Percentiles rank a stretch among this genome's conserved stretches.
Conservation (phyloP, 345 rosid species). For the Eucalyptus sideroxylon region DNA sequence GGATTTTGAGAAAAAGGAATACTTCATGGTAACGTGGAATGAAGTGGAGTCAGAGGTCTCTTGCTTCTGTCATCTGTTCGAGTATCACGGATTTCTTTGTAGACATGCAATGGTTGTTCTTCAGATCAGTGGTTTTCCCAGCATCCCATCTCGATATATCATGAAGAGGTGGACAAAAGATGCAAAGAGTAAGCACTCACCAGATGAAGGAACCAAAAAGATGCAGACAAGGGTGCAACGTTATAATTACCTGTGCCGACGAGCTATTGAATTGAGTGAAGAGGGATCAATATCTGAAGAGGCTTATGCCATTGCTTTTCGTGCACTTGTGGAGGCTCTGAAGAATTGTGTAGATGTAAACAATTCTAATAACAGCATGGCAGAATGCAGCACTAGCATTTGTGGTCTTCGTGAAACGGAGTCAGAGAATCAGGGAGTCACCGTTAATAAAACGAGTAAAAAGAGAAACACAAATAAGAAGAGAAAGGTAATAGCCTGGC, state of each 20-base stretch:
- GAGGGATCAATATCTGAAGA: slow-evolving; percentile 35
- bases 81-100: slow-evolving; percentile 43
- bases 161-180: slow-evolving; percentile 51
- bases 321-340: slow-evolving; percentile 30
- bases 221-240: slow-evolving; percentile 25
- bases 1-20: slow-evolving; percentile 35
- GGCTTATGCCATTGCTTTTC: slow-evolving; percentile 21
- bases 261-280: slow-evolving; percentile 37
- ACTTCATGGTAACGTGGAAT: slow-evolving; percentile 41
- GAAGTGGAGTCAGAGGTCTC: slow-evolving; percentile 24
- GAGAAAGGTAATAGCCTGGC: slow-evolving; percentile 22
- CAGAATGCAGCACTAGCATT: slow-evolving; percentile 11
- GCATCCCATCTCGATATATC: slow-evolving; percentile 33
- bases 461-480: slow-evolving; percentile 29
- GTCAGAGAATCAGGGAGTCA: slow-evolving; percentile 18
- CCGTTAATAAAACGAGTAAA: slow-evolving; percentile 15
- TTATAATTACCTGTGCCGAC: slow-evolving; percentile 33
- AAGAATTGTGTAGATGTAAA: slow-evolving; percentile 38
- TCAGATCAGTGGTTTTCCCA: slow-evolving; percentile 35
- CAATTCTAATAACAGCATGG: slow-evolving; percentile 11
- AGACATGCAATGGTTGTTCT: slow-evolving; percentile 53
- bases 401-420: slow-evolving; percentile 11
- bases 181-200: slow-evolving; percentile 22
- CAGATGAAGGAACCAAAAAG: slow-evolving; percentile 10
- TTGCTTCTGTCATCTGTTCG: slow-evolving; percentile 36